Evolutionary conservation across 352 stramenopile species (phyloP).

Genomic region (Phytophthora cryptogea): DNA sequence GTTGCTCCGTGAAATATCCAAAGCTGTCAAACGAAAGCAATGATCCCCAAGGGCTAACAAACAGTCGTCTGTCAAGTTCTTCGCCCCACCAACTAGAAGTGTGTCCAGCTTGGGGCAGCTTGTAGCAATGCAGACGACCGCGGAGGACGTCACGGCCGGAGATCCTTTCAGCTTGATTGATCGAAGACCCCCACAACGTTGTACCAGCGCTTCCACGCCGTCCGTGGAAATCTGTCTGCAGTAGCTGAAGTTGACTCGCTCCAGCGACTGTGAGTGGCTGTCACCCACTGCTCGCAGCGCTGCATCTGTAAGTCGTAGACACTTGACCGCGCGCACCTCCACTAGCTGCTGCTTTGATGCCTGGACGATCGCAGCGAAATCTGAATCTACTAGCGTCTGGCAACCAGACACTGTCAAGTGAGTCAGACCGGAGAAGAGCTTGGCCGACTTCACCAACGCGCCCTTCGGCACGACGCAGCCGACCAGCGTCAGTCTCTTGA

Average conservation of each 20-base stretch:
- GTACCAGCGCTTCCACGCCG: slow-evolving; percentile 38
- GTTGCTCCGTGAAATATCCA: slow-evolving; percentile 71
- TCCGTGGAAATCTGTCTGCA: slow-evolving; percentile 53
- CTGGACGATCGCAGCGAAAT: slow-evolving; percentile 43
- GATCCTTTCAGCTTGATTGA: slow-evolving; percentile 61
- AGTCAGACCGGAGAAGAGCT: slow-evolving; percentile 38
- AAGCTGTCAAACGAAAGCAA: slow-evolving; percentile 39
- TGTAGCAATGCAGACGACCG: slow-evolving; percentile 37
- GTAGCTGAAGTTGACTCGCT: slow-evolving; percentile 63
- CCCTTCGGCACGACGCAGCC: slow-evolving; percentile 50
- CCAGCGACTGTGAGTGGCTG: slow-evolving; percentile 40
- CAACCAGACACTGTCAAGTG: slow-evolving; percentile 61
- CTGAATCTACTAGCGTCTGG: slow-evolving; percentile 51
- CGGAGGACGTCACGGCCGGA: slow-evolving; percentile 52
- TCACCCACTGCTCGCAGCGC: slow-evolving; percentile 31
- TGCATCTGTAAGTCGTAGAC: slow-evolving; percentile 52
- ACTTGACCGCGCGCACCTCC: slow-evolving; percentile 58
- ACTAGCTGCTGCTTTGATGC: slow-evolving; percentile 40
- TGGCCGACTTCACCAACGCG: slow-evolving; percentile 36
- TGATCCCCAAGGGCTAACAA: slow-evolving; percentile 46
- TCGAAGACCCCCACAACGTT: slow-evolving; percentile 32
- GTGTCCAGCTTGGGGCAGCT: slow-evolving; percentile 42
- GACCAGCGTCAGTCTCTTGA: slow-evolving; percentile 47
- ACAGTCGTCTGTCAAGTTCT: slow-evolving; percentile 48
- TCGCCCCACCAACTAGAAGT: slow-evolving; percentile 52